Evolutionary conservation across 2,329 filamentous ascomycete species (phyloP).

Genomic region (Paracoccidioides lutzii): DNA sequence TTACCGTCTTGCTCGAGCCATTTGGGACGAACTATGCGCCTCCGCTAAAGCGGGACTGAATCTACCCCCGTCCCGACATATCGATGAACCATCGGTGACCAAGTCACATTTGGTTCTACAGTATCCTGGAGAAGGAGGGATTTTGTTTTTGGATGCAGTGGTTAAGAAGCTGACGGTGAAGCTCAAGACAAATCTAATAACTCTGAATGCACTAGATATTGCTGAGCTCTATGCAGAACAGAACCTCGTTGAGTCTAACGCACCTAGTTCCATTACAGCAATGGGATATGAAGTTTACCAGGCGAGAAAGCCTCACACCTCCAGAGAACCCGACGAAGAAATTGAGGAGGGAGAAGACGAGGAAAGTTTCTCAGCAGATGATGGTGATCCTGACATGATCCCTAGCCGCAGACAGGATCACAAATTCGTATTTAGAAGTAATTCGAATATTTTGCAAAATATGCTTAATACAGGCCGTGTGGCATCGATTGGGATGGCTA

Average conservation of each 20-base stretch:
- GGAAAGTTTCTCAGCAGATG: constrained; percentile 18
- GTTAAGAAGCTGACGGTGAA: constrained; percentile 51
- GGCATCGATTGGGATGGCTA: constrained; percentile 10
- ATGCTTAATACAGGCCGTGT: constrained; percentile 6
- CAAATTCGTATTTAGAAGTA: constrained; percentile 6
- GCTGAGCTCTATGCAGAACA: constrained; percentile 31
- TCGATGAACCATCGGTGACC: constrained; percentile 35
- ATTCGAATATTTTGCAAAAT: constrained; percentile 8
- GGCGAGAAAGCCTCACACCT: constrained; percentile 18
- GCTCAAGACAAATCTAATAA: constrained; percentile 35
- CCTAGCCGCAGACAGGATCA: constrained; percentile 10
- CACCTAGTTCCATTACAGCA: constrained; percentile 26
- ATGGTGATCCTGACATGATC: constrained; percentile 19
- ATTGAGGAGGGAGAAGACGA: constrained; percentile 33
- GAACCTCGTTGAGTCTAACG: constrained; percentile 23
- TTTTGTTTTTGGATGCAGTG: constrained; percentile 44
- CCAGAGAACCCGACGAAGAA: constrained; percentile 32
- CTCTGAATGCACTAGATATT: constrained; percentile 35
- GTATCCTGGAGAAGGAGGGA: constrained; percentile 45
- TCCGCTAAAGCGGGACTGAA: constrained; percentile 40
- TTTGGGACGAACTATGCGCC: constrained; percentile 39
- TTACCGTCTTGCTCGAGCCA: constrained; percentile 21
- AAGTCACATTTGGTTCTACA: constrained; percentile 48
- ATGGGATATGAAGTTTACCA: constrained; percentile 45
- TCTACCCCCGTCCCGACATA: constrained; percentile 27